Base-by-base conservation (phyloP, 2,329 filamentous ascomycete genomes). In the Arachnomyces sp. region DNA sequence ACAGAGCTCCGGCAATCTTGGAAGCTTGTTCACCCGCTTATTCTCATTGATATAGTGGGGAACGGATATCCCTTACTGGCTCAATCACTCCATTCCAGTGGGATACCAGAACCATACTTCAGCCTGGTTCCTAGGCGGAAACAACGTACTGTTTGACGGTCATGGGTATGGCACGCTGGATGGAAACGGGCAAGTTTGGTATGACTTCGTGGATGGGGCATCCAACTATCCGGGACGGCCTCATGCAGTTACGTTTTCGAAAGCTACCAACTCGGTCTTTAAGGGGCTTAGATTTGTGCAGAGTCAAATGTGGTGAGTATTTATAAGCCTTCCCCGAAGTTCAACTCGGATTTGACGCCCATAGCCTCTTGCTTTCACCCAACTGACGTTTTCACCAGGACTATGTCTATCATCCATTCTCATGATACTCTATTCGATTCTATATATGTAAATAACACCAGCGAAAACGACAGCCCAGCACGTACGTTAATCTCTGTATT, bases 291-390 rank as follows among this genome's bases (percentile, higher is more conserved):
- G 42, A 2, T 54, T 57, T 18, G 21, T 79, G 6, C 68, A 75
- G 44, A 74, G 68, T 44, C 75, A 79, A 57, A 79, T 80, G 75
- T 80, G 76, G 70, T n/a, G n/a, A n/a, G n/a, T n/a, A n/a, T 65
- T 45, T 16, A 51, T 45, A 18, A 16, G 3, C 15, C 29, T 3
- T n/a, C 28, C 52, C 52, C 68, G n/a, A n/a, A n/a, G n/a, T n/a
- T n/a, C n/a, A n/a, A n/a, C n/a, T n/a, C n/a, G n/a, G n/a, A n/a
- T n/a, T n/a, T n/a, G n/a, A n/a, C n/a, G n/a, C n/a, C n/a, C n/a
- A n/a, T n/a, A n/a, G n/a, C n/a, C n/a, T n/a, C n/a, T n/a, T n/a
- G n/a, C n/a, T n/a, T n/a, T n/a, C n/a, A n/a, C n/a, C n/a, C n/a
- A n/a, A n/a, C n/a, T n/a, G n/a, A n/a, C n/a, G n/a, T n/a, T n/a